Evolutionary conservation across 139 green algal genomes (phyloP), one percentile per base, ranked within the genome.

Genomic region (Pseudopediastrum boryanum): DNA sequence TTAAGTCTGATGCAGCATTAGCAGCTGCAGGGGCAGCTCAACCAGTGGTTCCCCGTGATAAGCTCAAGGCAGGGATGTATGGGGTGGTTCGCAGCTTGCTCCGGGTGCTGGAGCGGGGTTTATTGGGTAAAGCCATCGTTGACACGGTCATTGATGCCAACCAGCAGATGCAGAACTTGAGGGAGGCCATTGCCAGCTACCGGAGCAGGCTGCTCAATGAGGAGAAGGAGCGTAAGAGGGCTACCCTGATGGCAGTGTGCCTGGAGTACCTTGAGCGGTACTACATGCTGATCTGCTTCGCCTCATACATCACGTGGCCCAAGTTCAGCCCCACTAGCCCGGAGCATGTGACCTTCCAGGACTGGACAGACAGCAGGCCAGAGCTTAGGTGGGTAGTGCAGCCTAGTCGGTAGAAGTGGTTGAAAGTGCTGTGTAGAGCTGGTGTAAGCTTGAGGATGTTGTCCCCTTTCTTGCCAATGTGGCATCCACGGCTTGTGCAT

Each of bases 171-270:
- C 92, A 98, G 84, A 97, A 97, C 83, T 86, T 98, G 82, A 83
- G 94, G 0, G 94, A 97, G 80, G 94, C 91, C 27, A 98, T 98
- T 48, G 80, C 85, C 50, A 82, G 73, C 0, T 98, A 98, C 88
- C 85, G 95, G 29, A 75, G 73, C 33, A 83, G 89, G 67, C 88
- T 98, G 44, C 89, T 93, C 27, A 86, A 90, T 33, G 94, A 97
- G 73, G 61, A 77, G 27, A 90, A 95, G 39, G 94, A 98, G 78
- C 81, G 88, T 46, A 90, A 92, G 83, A 78, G 94, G 13, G 89
- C 93, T 38, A 81, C 82, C 4, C 82, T 96, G 12, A 85, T 98
- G 72, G 82, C 80, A 29, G 90, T 96, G 59, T 85, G 84, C 76
- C 69, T 91, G 78, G 92, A 95, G 54, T 95, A 91, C 85, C 75